These are phyloP conservation scores for Exophiala aquamarina DNA, from an alignment of 2,329 filamentous ascomycete genomes.

Conservation along the genomic window DNA sequence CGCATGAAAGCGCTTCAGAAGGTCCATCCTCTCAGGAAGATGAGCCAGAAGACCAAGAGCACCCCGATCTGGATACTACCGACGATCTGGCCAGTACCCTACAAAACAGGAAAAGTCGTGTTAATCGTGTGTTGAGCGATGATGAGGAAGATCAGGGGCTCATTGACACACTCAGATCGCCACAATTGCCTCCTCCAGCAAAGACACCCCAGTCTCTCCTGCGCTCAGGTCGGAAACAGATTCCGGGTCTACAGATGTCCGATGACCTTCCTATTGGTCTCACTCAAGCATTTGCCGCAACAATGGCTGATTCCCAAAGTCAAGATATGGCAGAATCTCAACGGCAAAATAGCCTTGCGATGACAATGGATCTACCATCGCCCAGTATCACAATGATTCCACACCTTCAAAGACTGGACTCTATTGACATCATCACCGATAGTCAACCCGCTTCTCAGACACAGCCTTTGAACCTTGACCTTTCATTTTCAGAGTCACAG, in stretches of 20 bases:
- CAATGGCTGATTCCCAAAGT: conserved; percentile 65
- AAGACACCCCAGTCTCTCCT: conserved; percentile 61
- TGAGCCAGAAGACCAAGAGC: conserved; percentile 26
- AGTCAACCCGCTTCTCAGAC: conserved; percentile 50
- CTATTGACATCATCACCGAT: conserved; percentile 60
- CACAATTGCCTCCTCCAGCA: conserved; percentile 30
- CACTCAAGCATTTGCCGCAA: conserved; percentile 88
- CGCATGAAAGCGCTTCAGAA: conserved; percentile 47
- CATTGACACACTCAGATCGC: conserved; percentile 15
- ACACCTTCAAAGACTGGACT: conserved; percentile 59
- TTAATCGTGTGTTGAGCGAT: conserved; percentile 63
- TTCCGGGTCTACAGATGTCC: conserved; percentile 63
- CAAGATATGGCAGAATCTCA: conserved; percentile 30
- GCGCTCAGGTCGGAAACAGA: conserved; percentile 69
- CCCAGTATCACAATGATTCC: conserved; percentile 54
- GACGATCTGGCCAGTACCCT: conserved; percentile 29
- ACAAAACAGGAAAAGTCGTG: conserved; percentile 48
- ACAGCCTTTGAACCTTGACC: conserved; percentile 46
- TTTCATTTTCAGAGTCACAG: conserved; percentile 64
- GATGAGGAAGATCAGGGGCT: conserved; percentile 60
- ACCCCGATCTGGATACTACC: conserved; percentile 38
- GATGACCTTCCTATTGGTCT: conserved; percentile 60
- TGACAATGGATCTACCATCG: conserved; percentile 52
- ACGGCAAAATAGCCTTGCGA: conserved; percentile 52
- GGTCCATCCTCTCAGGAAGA: conserved; percentile 28